phyloP scores from a whole-genome alignment of 768 basidiomycete species.

The Hebeloma cylindrosporum region DNA sequence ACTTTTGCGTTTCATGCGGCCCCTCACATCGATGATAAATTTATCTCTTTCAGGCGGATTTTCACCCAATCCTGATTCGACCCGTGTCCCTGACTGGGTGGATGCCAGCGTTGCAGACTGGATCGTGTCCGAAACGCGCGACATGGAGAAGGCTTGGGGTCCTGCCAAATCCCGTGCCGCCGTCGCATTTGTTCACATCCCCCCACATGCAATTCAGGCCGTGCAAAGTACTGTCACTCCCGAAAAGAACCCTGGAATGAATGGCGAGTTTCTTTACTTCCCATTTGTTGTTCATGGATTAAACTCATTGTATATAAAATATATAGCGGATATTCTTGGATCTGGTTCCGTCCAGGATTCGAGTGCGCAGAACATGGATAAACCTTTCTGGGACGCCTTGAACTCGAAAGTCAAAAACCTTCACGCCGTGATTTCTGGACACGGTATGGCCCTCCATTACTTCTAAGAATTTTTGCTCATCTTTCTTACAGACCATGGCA shows the following conservation, averaged over 20 bases:
- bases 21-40: constrained; percentile 1
- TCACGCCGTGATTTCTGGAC: constrained; percentile 68
- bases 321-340: constrained; percentile 52
- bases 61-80: constrained; percentile 42
- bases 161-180: constrained; percentile 50
- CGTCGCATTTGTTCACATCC: constrained; percentile 75
- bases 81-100: constrained; percentile 55
- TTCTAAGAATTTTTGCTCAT: background rate
- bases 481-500: constrained; percentile 58
- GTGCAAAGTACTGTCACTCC: constrained; percentile 36
- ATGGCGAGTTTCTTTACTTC: constrained; percentile 29
- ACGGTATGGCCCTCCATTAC: constrained; percentile 46
- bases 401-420: constrained; percentile 62
- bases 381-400: constrained; percentile 62
- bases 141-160: constrained; percentile 63
- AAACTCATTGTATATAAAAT: too few species aligned
- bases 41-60: constrained; percentile 45
- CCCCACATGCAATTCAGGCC: constrained; percentile 45
- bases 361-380: constrained; percentile 45
- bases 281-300: too few species aligned
- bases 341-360: constrained; percentile 66
- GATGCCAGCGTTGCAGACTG: constrained; percentile 60
- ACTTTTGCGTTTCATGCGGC: background rate
- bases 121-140: constrained; percentile 52
- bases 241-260: constrained; percentile 42